phyloP scores from a whole-genome alignment of 2,329 filamentous ascomycete genomes.

The Epichloe amarillans region DNA sequence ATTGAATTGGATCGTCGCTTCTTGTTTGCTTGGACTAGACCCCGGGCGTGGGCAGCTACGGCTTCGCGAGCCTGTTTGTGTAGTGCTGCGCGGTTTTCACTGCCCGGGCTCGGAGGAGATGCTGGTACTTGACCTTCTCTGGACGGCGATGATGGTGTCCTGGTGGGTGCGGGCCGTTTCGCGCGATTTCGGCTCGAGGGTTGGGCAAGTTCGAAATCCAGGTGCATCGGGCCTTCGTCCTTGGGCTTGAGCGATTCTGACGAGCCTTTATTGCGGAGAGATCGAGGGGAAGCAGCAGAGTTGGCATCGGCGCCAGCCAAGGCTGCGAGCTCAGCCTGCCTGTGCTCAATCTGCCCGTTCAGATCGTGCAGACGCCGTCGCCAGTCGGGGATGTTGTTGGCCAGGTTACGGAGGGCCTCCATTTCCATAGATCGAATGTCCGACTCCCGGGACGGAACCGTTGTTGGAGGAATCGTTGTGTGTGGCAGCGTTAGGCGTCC shows the following conservation, averaged over 20 bases:
- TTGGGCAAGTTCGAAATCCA: constrained; percentile 6
- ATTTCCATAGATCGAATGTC: constrained; percentile 28
- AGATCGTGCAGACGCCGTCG: constrained; percentile 44
- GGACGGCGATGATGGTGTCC: constrained; percentile 11
- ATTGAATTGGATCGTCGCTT: constrained; percentile 38
- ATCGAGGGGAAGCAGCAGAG: constrained; percentile 21
- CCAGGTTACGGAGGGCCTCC: constrained; percentile 43
- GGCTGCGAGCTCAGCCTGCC: constrained; percentile 46
- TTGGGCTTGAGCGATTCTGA: constrained; percentile 39
- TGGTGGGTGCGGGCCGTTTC: constrained; percentile 5
- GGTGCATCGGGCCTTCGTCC: constrained; percentile 25
- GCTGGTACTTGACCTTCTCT: constrained; percentile 10
- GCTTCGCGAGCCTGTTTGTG: constrained; percentile 31
- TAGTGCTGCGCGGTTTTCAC: constrained; percentile 7
- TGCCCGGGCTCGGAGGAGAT: constrained; percentile 14
- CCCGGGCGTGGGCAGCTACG: constrained; percentile 31
- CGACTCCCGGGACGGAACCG: constrained; percentile 15
- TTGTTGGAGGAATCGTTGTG: constrained; percentile 13
- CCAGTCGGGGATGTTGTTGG: constrained; percentile 46
- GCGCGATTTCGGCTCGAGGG: not conserved
- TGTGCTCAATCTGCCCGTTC: constrained; percentile 45
- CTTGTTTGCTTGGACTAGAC: constrained; percentile 34
- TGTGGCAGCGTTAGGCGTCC: constrained; percentile 18
- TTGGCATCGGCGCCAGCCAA: constrained; percentile 21
- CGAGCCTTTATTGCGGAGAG: constrained; percentile 37